A percentile compares a stretch with the other conserved stretches of the same genome.
phyloP scores from a whole-genome alignment of 1,139 yeast species.

The Candida buenavistaensis region DNA sequence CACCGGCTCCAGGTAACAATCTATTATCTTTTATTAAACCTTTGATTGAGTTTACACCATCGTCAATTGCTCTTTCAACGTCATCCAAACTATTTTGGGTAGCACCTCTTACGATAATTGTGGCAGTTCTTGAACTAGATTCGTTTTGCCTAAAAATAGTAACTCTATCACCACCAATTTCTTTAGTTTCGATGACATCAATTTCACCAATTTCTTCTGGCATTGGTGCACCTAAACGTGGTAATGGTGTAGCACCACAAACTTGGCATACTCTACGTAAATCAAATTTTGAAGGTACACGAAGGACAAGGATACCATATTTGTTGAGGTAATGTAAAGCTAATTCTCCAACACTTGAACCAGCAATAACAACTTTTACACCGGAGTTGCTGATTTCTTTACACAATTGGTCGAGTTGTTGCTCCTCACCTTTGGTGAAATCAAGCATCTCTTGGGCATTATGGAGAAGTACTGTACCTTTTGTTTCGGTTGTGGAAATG shows the following conservation, averaged over 20 bases:
- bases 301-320: conserved; percentile 78
- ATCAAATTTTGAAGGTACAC: conserved; percentile 92
- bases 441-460: conserved; percentile 97
- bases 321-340: conserved; percentile 92
- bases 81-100: conserved; percentile 95
- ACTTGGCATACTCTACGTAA: conserved; percentile 92
- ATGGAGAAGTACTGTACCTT: conserved; percentile 93
- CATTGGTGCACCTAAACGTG: conserved; percentile 93
- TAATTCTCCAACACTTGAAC: conserved; percentile 88
- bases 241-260: conserved; percentile 96
- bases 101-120: conserved; percentile 93
- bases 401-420: conserved; percentile 83
- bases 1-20: conserved; percentile 95
- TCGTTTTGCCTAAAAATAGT: conserved; percentile 86
- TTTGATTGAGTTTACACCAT: conserved; percentile 91
- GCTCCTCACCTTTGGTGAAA: conserved; percentile 94
- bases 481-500: conserved; percentile 92
- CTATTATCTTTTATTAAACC: conserved; percentile 80
- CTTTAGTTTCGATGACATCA: conserved; percentile 86
- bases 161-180: conserved; percentile 97
- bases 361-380: conserved; percentile 85
- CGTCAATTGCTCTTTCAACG: conserved; percentile 95
- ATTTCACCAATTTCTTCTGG: conserved; percentile 91
- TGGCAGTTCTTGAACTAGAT: conserved; percentile 75
- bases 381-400: conserved; percentile 85